Evolutionary conservation across 2,329 filamentous ascomycete species (phyloP).

Genomic region (Cladophialophora immunda): DNA sequence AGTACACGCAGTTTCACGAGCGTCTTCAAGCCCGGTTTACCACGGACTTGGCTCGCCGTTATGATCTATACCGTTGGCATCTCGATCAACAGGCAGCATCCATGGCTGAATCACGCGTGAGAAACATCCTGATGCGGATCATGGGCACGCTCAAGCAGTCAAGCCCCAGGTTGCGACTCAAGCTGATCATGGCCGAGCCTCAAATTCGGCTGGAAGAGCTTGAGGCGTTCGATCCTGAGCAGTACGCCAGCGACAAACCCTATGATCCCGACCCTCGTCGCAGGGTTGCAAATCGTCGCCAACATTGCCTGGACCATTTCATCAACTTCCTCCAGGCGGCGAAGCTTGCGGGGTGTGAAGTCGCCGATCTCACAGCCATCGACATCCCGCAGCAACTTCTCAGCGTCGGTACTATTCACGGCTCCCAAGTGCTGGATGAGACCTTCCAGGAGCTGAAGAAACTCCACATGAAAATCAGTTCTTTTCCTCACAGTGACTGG

Average conservation of each 20-base stretch:
- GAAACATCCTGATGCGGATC: slow-evolving; percentile 19
- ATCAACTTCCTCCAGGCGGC: slow-evolving; percentile 32
- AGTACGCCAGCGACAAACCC: slow-evolving; percentile 26
- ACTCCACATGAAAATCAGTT: slow-evolving; percentile 27
- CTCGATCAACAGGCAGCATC: slow-evolving; percentile 34
- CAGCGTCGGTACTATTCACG: slow-evolving; percentile 1
- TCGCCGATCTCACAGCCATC: slow-evolving; percentile 25
- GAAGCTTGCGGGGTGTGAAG: slow-evolving; percentile 13
- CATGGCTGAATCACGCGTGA: slow-evolving; percentile 25
- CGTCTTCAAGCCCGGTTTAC: slow-evolving; percentile 34
- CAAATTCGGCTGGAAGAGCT: slow-evolving; percentile 35
- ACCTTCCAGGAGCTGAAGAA: slow-evolving; percentile 23
- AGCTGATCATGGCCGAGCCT: slow-evolving; percentile 37
- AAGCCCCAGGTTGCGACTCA: slow-evolving; percentile 25
- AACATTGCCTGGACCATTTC: slow-evolving; percentile 33
- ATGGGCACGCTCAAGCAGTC: slow-evolving; percentile 23
- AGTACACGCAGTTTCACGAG: slow-evolving; percentile 33
- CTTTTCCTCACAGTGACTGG: slow-evolving; percentile 36
- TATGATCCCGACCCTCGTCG: slow-evolving; percentile 31
- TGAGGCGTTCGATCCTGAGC: slow-evolving; percentile 29
- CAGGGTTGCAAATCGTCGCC: slow-evolving; percentile 30
- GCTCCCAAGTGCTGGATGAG: slow-evolving; percentile 16
- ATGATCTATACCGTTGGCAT: slow-evolving; percentile 37
- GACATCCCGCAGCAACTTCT: slow-evolving; percentile 33
- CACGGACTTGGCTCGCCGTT: slow-evolving; percentile 24